Evolutionary conservation across 2,329 filamentous ascomycete species (phyloP).

Genomic region (Cladophialophora yegresii): DNA sequence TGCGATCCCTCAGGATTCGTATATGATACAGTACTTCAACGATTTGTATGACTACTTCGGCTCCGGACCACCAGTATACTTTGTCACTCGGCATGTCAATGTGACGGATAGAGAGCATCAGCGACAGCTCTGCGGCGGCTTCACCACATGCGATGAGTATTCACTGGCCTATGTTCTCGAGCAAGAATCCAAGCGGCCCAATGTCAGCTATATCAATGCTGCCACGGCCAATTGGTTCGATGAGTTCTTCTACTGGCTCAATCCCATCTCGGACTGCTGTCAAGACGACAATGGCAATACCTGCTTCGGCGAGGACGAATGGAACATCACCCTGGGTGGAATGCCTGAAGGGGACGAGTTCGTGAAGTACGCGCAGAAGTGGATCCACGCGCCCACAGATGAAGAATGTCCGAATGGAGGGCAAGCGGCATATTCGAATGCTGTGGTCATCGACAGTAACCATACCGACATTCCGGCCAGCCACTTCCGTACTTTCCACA

Average conservation of each 20-base stretch:
- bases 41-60: slow-evolving; percentile 92
- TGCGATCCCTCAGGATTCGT: slow-evolving; percentile 89
- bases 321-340: slow-evolving; percentile 85
- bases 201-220: slow-evolving; percentile 83
- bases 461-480: slow-evolving; percentile 71
- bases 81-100: slow-evolving; percentile 82
- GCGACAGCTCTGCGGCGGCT: slow-evolving; percentile 84
- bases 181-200: slow-evolving; percentile 85
- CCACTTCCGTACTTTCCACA: slow-evolving; percentile 90
- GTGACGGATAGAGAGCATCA: slow-evolving; percentile 74
- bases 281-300: slow-evolving; percentile 70
- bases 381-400: slow-evolving; percentile 76
- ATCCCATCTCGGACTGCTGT: slow-evolving; percentile 73
- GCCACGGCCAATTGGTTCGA: slow-evolving; percentile 95
- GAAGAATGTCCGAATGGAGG: slow-evolving; percentile 86
- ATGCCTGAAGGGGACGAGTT: slow-evolving; percentile 97
- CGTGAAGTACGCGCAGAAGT: slow-evolving; percentile 78
- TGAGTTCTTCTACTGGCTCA: slow-evolving; percentile 96
- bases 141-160: slow-evolving; percentile 80
- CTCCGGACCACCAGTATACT: slow-evolving; percentile 91
- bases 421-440: slow-evolving; percentile 80
- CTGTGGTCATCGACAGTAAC: slow-evolving; percentile 74
- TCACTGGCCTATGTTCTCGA: slow-evolving; percentile 90
- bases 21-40: slow-evolving; percentile 94
- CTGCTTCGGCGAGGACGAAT: slow-evolving; percentile 78